Percentiles rank a stretch among this genome's conserved stretches.
These are phyloP conservation scores for Pleurostoma richardsiae DNA, from an alignment of 2,329 filamentous ascomycete species.

Conservation along the genomic window DNA sequence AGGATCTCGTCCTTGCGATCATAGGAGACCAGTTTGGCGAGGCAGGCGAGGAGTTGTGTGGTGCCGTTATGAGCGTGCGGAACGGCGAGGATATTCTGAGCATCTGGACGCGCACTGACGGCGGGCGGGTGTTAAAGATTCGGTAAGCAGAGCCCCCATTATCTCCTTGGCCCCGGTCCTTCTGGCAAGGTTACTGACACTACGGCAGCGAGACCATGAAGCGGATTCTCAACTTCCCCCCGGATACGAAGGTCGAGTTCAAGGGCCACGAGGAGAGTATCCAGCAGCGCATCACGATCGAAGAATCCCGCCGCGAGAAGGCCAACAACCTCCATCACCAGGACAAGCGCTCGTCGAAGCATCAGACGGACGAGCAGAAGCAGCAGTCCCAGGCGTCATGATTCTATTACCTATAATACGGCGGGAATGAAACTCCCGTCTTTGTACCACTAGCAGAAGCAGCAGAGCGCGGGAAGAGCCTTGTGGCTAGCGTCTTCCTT, in stretches of 20 bases:
- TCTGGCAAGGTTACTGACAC: too few species aligned
- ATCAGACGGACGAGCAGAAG: not conserved
- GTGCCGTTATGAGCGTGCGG: conserved; percentile 87
- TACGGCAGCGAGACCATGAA: conserved; percentile 80
- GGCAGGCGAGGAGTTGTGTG: conserved; percentile 89
- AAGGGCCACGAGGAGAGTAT: conserved; percentile 97
- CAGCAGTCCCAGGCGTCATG: not conserved
- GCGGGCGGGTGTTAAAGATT: conserved; percentile 91
- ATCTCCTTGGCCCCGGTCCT: conserved; percentile 3
- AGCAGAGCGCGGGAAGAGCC: not conserved
- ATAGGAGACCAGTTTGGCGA: conserved; percentile 93
- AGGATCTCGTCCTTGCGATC: conserved; percentile 84
- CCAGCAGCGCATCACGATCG: conserved; percentile 82
- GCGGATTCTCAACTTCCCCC: conserved; percentile 77
- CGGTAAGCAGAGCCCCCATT: conserved; percentile 52
- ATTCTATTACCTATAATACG: not conserved
- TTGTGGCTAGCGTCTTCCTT: not conserved
- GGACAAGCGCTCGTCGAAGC: conserved; percentile 16
- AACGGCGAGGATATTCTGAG: conserved; percentile 96
- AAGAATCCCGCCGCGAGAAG: conserved; percentile 88
- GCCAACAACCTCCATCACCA: conserved; percentile 38
- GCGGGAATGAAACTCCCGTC: too few species aligned
- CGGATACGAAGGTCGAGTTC: conserved; percentile 88
- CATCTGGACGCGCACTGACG: conserved; percentile 94
- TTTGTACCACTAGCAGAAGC: too few species aligned